These are phyloP conservation scores for Suillus subaureus DNA, from an alignment of 768 basidiomycete genomes.

Conservation along the genomic window DNA sequence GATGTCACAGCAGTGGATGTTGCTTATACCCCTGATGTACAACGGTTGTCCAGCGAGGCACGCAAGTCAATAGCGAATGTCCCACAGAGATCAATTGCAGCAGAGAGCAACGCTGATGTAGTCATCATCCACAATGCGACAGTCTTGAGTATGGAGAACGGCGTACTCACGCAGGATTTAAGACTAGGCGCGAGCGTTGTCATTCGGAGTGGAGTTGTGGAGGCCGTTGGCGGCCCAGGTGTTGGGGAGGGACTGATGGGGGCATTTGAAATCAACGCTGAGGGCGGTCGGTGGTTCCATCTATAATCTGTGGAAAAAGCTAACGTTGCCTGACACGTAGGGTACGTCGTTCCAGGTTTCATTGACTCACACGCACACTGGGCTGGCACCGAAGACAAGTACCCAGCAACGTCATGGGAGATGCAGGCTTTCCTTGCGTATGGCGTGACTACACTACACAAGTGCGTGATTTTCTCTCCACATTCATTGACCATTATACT, in stretches of 20 bases:
- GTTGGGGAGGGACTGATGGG: constrained; percentile 38
- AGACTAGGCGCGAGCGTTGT: constrained; percentile 55
- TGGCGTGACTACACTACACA: constrained; percentile 77
- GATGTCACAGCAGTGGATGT: constrained; percentile 60
- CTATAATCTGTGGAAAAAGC: background rate
- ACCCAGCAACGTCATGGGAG: constrained; percentile 74
- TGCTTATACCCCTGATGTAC: constrained; percentile 61
- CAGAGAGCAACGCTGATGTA: constrained; percentile 33
- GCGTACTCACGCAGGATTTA: constrained; percentile 49
- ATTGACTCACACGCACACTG: constrained; percentile 81
- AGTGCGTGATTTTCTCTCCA: constrained; percentile 42
- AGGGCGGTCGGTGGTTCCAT: constrained; percentile 51
- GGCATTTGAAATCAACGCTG: constrained; percentile 54
- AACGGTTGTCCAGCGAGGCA: constrained; percentile 59
- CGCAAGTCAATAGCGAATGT: constrained; percentile 5
- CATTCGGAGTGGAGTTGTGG: constrained; percentile 59
- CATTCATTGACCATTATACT: background rate
- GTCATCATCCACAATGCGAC: constrained; percentile 71
- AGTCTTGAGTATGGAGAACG: constrained; percentile 67
- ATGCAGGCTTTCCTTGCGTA: constrained; percentile 75
- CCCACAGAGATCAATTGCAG: constrained; percentile 9
- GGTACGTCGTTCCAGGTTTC: constrained; percentile 69
- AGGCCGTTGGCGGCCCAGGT: constrained; percentile 42
- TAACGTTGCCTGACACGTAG: constrained; percentile 33
- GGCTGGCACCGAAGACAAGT: constrained; percentile 51